These are phyloP conservation scores for Ophiocordyceps unilateralis DNA, from an alignment of 2,329 filamentous ascomycete species.

Conservation along the genomic window DNA sequence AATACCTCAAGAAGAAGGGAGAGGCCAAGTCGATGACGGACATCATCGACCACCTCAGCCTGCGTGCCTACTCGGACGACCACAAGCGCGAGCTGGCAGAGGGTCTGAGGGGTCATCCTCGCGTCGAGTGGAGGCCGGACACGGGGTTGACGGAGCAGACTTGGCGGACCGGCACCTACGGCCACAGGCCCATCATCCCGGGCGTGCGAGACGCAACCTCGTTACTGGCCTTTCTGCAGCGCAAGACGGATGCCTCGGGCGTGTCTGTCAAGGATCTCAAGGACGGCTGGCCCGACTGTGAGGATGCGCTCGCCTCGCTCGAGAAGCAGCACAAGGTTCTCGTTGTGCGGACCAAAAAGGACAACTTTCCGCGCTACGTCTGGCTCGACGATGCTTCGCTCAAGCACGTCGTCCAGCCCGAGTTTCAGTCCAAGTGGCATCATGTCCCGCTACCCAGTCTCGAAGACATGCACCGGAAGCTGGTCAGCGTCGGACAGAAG, in stretches of 20 bases:
- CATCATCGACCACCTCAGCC: slow-evolving; percentile 64
- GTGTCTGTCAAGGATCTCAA: slow-evolving; percentile 81
- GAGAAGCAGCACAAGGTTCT: slow-evolving; percentile 67
- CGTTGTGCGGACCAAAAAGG: slow-evolving; percentile 82
- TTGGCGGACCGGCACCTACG: slow-evolving; percentile 55
- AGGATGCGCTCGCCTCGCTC: slow-evolving; percentile 59
- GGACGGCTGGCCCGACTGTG: slow-evolving; percentile 84
- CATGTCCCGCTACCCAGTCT: slow-evolving; percentile 59
- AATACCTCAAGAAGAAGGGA: slow-evolving; percentile 60
- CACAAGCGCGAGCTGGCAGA: slow-evolving; percentile 47
- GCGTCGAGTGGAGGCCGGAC: slow-evolving; percentile 39
- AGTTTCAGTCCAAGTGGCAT: slow-evolving; percentile 74
- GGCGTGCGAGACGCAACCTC: slow-evolving; percentile 63
- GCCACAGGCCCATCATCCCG: slow-evolving; percentile 64
- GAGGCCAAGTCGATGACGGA: slow-evolving; percentile 54
- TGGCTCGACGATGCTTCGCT: slow-evolving; percentile 78
- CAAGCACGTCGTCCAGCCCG: slow-evolving; percentile 56
- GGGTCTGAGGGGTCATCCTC: slow-evolving; percentile 48
- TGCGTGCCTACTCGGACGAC: slow-evolving; percentile 43
- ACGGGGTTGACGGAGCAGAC: slow-evolving; percentile 45
- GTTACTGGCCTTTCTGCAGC: slow-evolving; percentile 66
- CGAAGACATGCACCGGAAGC: slow-evolving; percentile 60
- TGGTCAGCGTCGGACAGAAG: slow-evolving; percentile 63
- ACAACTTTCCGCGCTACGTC: slow-evolving; percentile 68
- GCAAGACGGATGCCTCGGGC: slow-evolving; percentile 63